Evolutionary conservation across 1,284 basidiomycete genomes (phyloP).

Genomic region (Rhodotorula sp.): DNA sequence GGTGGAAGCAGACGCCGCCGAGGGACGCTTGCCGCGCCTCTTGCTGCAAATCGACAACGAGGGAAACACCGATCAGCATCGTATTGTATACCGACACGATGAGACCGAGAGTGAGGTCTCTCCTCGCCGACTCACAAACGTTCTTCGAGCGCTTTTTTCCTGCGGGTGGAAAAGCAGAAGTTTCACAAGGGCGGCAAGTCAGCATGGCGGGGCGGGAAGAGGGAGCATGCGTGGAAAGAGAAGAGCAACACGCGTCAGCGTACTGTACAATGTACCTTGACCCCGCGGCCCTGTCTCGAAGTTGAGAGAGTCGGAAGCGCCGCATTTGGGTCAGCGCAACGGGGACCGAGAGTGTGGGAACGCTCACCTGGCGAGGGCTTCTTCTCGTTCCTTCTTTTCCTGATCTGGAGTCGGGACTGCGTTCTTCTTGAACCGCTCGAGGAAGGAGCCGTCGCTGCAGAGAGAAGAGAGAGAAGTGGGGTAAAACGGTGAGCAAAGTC

Average conservation of each 20-base stretch:
- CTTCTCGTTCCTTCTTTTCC: conserved; percentile 33
- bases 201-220: not conserved
- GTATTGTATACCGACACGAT: not conserved
- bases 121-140: conserved; percentile 13
- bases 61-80: too few species aligned
- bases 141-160: conserved; percentile 32
- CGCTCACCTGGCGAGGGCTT: conserved; percentile 28
- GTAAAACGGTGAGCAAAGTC: not conserved
- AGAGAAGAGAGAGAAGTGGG: not conserved
- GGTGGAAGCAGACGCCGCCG: not conserved
- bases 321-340: too few species aligned
- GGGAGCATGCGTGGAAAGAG: not conserved
- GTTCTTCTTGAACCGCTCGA: conserved; percentile 32
- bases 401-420: not conserved
- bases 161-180: not conserved
- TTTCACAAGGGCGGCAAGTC: not conserved
- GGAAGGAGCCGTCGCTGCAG: conserved; percentile 35
- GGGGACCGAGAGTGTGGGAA: too few species aligned
- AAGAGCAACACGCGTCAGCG: conserved; percentile 13
- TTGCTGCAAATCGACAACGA: conserved; percentile 12
- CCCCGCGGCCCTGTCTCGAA: not conserved
- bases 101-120: not conserved
- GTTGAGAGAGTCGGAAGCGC: not conserved
- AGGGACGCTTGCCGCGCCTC: conserved; percentile 29
- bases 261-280: not conserved